Evolutionary conservation across 148 eudicot genomes (phyloP).

Genomic region (Mesembryanthemum crystallinum): DNA sequence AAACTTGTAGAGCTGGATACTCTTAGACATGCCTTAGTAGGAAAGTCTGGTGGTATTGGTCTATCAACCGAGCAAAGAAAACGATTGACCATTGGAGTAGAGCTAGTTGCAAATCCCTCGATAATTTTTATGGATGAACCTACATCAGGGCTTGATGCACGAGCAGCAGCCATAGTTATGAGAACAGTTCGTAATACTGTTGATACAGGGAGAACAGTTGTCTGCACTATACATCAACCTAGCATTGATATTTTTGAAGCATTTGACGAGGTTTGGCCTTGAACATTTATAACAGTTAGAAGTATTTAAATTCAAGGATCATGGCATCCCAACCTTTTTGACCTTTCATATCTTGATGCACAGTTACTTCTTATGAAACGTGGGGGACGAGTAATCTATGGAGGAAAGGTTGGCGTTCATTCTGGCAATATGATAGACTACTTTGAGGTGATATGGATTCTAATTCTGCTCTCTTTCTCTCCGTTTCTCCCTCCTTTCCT

Average conservation of each 20-base stretch:
- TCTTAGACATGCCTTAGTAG: conserved; percentile 73
- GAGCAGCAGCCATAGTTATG: conserved; percentile 97
- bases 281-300: neutral
- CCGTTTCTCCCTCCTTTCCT: neutral
- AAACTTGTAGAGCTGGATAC: conserved; percentile 64
- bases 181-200: conserved; percentile 88
- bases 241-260: conserved; percentile 94
- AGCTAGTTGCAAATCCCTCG: conserved; percentile 95
- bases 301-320: neutral
- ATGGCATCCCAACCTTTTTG: neutral
- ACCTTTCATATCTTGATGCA: conserved; percentile 16
- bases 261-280: conserved; percentile 73
- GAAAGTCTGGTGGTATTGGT: conserved; percentile 71
- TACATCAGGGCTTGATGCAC: conserved; percentile 96
- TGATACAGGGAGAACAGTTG: conserved; percentile 93
- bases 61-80: conserved; percentile 90
- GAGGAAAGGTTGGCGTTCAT: conserved; percentile 76
- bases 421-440: conserved; percentile 63
- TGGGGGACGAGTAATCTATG: conserved; percentile 87
- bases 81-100: conserved; percentile 87
- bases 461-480: neutral
- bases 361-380: conserved; percentile 91
- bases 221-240: conserved; percentile 97
- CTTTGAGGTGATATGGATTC: conserved; percentile 54
- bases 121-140: conserved; percentile 98